These are phyloP conservation scores for Alternaria longipes DNA, from an alignment of 2,329 filamentous ascomycete genomes.

Conservation along the genomic window DNA sequence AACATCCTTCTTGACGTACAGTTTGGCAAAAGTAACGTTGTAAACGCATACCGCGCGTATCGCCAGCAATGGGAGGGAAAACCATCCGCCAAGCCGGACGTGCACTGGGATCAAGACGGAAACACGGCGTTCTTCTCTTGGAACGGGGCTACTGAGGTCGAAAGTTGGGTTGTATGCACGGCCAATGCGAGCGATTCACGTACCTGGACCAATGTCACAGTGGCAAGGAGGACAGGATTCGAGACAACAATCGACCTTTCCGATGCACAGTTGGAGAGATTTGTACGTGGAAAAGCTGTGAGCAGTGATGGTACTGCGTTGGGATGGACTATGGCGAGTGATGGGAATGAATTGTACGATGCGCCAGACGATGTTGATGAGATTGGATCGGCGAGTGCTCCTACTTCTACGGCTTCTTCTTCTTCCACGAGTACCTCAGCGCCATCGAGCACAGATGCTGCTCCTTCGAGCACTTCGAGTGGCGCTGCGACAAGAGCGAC, in stretches of 20 bases:
- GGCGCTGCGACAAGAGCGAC: constrained; percentile 14
- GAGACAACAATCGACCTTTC: constrained; percentile 22
- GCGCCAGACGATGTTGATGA: constrained; percentile 21
- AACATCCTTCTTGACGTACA: constrained; percentile 55
- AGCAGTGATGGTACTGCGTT: constrained; percentile 12
- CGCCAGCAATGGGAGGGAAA: constrained; percentile 36
- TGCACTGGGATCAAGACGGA: constrained; percentile 22
- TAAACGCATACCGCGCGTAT: constrained; percentile 51
- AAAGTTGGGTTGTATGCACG: constrained; percentile 41
- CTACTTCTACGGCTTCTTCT: constrained; percentile 1
- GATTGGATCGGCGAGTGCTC: background rate
- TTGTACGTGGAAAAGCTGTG: constrained; percentile 24
- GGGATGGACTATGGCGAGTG: constrained; percentile 20
- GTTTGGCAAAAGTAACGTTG: constrained; percentile 46
- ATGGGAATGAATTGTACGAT: constrained; percentile 19
- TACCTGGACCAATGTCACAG: constrained; percentile 22
- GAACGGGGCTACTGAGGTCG: constrained; percentile 41
- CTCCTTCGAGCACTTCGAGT: constrained; percentile 8
- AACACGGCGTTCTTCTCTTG: constrained; percentile 33
- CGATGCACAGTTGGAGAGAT: constrained; percentile 13
- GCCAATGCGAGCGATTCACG: constrained; percentile 23
- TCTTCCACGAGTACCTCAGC: background rate
- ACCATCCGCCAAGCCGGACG: constrained; percentile 27
- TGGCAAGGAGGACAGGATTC: constrained; percentile 23
- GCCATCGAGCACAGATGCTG: constrained; percentile 8